Conservation (phyloP, 2,329 filamentous ascomycete genomes). For the Alternaria viburni region DNA sequence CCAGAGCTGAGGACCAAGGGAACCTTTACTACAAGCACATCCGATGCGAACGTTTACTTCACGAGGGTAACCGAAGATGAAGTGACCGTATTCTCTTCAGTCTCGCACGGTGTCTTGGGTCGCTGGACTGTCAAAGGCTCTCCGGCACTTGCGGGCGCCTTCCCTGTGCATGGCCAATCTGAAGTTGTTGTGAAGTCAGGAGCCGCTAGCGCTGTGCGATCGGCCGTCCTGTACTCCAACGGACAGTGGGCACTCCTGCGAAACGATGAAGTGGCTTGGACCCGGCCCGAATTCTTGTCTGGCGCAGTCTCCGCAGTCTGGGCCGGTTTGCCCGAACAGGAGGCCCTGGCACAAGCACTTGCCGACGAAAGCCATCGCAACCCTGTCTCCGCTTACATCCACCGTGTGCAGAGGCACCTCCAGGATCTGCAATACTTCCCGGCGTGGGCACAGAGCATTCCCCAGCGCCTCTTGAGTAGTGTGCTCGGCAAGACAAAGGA, state of each 20-base stretch:
- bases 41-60: conserved; percentile 85
- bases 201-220: conserved; percentile 76
- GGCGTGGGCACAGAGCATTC: conserved; percentile 72
- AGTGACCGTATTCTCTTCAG: conserved; percentile 74
- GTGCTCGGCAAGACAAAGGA: conserved; percentile 64
- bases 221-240: conserved; percentile 69
- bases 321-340: conserved; percentile 75
- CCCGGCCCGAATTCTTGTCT: conserved; percentile 80
- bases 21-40: conserved; percentile 78
- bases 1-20: conserved; percentile 73
- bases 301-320: conserved; percentile 80
- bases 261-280: conserved; percentile 83
- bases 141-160: conserved; percentile 31
- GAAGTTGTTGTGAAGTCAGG: conserved; percentile 78
- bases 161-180: conserved; percentile 72
- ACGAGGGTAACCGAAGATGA: conserved; percentile 80
- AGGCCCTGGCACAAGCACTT: conserved; percentile 78
- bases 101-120: conserved; percentile 76
- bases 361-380: conserved; percentile 87
- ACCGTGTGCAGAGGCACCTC: conserved; percentile 82
- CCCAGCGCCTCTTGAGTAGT: conserved; percentile 67
- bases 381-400: conserved; percentile 79
- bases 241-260: conserved; percentile 83
- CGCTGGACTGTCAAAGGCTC: conserved; percentile 69
- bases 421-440: conserved; percentile 80